Percentiles rank a stretch among this genome's conserved stretches.
These are phyloP conservation scores for Fusarium algeriense DNA, from an alignment of 2,329 filamentous ascomycete species.

Conservation along the genomic window DNA sequence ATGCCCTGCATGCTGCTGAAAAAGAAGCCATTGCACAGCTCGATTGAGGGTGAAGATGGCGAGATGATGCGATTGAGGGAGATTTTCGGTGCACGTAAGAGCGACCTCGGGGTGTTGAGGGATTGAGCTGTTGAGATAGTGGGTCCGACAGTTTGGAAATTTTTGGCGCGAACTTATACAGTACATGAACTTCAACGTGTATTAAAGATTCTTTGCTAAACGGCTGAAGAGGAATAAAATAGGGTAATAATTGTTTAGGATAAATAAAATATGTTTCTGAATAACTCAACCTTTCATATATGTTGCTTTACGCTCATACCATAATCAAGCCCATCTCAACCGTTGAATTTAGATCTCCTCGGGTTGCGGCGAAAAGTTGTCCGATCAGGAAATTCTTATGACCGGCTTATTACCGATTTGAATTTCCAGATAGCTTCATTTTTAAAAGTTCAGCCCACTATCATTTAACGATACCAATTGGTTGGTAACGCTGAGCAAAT, in stretches of 20 bases:
- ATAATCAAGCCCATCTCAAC: conserved; percentile 4
- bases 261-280: not conserved
- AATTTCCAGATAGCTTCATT: conserved; percentile 43
- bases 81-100: conserved; percentile 38
- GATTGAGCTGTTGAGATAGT: conserved; percentile 33
- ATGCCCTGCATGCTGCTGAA: conserved; percentile 72
- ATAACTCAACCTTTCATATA: too few species aligned
- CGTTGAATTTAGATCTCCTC: conserved; percentile 17
- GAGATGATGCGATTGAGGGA: conserved; percentile 28
- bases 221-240: not conserved
- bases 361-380: conserved; percentile 30
- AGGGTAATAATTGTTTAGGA: not conserved
- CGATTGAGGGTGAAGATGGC: conserved; percentile 45
- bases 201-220: not conserved
- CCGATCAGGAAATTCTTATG: conserved; percentile 25
- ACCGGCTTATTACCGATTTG: conserved; percentile 28
- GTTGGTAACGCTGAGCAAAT: conserved; percentile 19
- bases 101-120: conserved; percentile 42
- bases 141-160: conserved; percentile 49
- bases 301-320: not conserved
- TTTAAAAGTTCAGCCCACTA: conserved; percentile 15
- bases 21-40: conserved; percentile 72
- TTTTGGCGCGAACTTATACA: conserved; percentile 46
- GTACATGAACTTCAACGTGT: conserved; percentile 7
- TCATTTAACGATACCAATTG: conserved; percentile 15